Percentiles rank a stretch among this genome's conserved stretches.
Conservation (phyloP, 2,329 filamentous ascomycete species). For the Fusarium sp. region DNA sequence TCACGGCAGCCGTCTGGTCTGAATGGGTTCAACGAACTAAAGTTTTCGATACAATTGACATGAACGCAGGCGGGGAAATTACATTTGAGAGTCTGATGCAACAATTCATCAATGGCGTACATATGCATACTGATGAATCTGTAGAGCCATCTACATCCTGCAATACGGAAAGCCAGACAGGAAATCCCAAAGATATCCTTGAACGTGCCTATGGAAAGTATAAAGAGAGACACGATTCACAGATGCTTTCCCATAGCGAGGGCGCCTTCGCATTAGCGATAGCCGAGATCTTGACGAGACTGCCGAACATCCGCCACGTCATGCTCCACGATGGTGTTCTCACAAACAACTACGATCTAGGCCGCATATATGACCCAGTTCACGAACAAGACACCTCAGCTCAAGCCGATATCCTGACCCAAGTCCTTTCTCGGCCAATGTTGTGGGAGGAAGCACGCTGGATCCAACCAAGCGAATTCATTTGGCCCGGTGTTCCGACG, state of each 20-base stretch:
- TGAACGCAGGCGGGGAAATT: rapidly evolving
- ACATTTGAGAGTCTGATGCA: neutral
- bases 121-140: too few species aligned
- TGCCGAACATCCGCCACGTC: neutral
- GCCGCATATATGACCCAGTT: neutral
- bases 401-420: neutral
- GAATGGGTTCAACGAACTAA: neutral
- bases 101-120: too few species aligned
- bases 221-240: neutral
- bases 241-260: rapidly evolving
- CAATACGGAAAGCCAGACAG: too few species aligned
- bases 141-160: too few species aligned
- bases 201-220: neutral
- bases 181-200: neutral
- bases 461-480: neutral
- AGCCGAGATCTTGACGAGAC: neutral
- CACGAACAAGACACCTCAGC: neutral
- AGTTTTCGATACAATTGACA: neutral
- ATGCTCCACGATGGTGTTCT: neutral
- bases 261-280: rapidly evolving
- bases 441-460: neutral
- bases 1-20: neutral
- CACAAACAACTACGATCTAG: neutral
- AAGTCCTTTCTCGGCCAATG: neutral
- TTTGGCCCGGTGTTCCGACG: neutral